phyloP scores from a whole-genome alignment of 345 rosid species.

The Aquilaria yunnanensis region DNA sequence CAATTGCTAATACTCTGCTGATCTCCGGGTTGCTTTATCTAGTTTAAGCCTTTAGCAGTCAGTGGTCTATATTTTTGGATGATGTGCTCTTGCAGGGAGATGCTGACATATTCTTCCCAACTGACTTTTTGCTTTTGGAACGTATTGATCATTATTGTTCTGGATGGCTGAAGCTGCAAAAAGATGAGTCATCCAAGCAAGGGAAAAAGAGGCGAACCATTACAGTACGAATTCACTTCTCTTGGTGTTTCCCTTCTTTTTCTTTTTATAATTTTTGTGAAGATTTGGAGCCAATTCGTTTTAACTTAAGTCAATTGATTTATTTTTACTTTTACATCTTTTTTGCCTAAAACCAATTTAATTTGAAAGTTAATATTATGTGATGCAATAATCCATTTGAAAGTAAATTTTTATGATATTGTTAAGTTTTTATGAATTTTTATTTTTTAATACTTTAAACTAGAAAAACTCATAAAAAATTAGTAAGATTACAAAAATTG shows the following conservation, averaged over 20 bases:
- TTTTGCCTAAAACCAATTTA: too few species aligned
- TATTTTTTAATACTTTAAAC: too few species aligned
- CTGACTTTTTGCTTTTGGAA: slow-evolving; percentile 92
- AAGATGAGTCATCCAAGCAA: slow-evolving; percentile 43
- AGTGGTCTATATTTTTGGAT: not conserved
- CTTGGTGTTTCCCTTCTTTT: not conserved
- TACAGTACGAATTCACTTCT: slow-evolving; percentile 44
- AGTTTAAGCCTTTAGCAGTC: not conserved
- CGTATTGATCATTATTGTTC: slow-evolving; percentile 89
- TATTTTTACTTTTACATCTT: too few species aligned
- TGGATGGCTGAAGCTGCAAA: slow-evolving; percentile 53
- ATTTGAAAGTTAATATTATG: too few species aligned
- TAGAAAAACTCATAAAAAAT: too few species aligned
- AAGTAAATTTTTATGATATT: too few species aligned
- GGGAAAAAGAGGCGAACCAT: slow-evolving; percentile 88
- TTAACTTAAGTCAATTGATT: too few species aligned
- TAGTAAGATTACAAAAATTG: too few species aligned
- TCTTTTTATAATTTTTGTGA: too few species aligned
- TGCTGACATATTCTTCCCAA: slow-evolving; percentile 96
- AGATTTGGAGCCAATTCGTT: not conserved
- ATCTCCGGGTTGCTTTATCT: not conserved
- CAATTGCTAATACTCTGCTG: too few species aligned
- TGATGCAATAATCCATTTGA: too few species aligned
- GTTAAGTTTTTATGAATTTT: too few species aligned
- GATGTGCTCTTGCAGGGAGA: slow-evolving; percentile 60